phyloP scores from a whole-genome alignment of 2,329 filamentous ascomycete genomes.

The Sphaerulina musiva region DNA sequence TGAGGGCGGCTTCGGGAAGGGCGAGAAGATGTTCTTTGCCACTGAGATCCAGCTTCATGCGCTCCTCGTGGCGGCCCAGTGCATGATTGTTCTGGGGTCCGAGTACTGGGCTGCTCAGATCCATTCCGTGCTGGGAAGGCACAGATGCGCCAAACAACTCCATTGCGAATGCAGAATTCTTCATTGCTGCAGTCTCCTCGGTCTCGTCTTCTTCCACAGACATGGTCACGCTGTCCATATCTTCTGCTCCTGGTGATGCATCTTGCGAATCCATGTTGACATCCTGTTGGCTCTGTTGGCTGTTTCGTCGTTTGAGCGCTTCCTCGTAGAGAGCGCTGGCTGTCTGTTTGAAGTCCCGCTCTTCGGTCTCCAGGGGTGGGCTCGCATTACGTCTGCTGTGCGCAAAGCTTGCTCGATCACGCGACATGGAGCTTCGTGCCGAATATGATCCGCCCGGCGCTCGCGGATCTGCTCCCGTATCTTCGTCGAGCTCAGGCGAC shows the following conservation, averaged over 20 bases:
- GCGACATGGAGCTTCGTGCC: constrained; percentile 35
- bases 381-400: constrained; percentile 69
- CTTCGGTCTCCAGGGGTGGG: constrained; percentile 85
- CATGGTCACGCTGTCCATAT: constrained; percentile 27
- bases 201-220: constrained; percentile 38
- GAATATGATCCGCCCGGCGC: constrained; percentile 61
- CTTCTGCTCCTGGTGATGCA: constrained; percentile 30
- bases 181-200: constrained; percentile 45
- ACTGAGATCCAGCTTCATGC: constrained; percentile 18
- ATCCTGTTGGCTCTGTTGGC: constrained; percentile 35
- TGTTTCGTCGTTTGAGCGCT: constrained; percentile 39
- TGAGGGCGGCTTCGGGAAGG: constrained; percentile 30
- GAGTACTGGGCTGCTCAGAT: constrained; percentile 44
- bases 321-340: constrained; percentile 71
- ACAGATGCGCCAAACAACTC: constrained; percentile 45
- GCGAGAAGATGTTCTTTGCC: constrained; percentile 18
- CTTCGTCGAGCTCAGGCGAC: constrained; percentile 75
- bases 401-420: constrained; percentile 41
- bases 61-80: constrained; percentile 16
- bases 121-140: constrained; percentile 38
- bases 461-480: constrained; percentile 49
- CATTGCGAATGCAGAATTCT: constrained; percentile 46
- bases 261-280: constrained; percentile 32
- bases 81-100: constrained; percentile 30
- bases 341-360: constrained; percentile 94